A percentile compares a stretch with the other conserved stretches of the same genome.
Evolutionary conservation across 176 grass and related monocot genomes (phyloP).

Genomic region (Oryza nivara): DNA sequence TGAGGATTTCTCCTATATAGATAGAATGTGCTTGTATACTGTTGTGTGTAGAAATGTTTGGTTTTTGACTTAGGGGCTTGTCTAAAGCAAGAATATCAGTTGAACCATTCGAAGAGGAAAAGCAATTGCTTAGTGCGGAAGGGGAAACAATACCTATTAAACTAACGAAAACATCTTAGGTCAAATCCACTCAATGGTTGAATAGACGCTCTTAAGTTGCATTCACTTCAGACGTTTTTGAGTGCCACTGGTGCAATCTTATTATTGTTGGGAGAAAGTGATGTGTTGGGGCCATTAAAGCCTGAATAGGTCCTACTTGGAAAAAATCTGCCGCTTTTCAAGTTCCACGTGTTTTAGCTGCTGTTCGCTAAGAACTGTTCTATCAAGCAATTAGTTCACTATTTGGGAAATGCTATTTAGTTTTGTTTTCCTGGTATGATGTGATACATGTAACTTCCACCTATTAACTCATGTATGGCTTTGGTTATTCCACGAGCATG

Average conservation of each 20-base stretch:
- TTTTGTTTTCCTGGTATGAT: constrained; percentile 26
- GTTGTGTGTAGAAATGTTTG: neutral
- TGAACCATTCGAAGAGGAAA: neutral
- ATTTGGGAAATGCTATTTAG: constrained; percentile 10
- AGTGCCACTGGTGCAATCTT: neutral
- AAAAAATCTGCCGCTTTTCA: constrained; percentile 18
- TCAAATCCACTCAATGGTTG: neutral
- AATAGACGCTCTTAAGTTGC: neutral
- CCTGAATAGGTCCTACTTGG: neutral
- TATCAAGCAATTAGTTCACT: constrained; percentile 7
- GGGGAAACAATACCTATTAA: neutral
- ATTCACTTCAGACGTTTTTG: constrained; percentile 30
- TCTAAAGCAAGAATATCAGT: neutral
- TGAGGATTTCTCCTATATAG: neutral
- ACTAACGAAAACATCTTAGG: neutral
- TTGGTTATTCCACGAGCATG: constrained; percentile 21
- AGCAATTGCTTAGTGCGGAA: constrained; percentile 13
- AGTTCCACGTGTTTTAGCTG: constrained; percentile 16
- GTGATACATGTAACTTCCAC: constrained; percentile 3
- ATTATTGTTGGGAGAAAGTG: constrained; percentile 8
- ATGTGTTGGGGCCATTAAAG: constrained; percentile 3
- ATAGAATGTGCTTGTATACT: neutral
- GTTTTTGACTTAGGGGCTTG: neutral
- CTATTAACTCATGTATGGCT: constrained; percentile 23
- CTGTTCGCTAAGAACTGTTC: neutral